Base-by-base conservation (phyloP, 2,329 filamentous ascomycete species). In the Pochonia chlamydosporia region DNA sequence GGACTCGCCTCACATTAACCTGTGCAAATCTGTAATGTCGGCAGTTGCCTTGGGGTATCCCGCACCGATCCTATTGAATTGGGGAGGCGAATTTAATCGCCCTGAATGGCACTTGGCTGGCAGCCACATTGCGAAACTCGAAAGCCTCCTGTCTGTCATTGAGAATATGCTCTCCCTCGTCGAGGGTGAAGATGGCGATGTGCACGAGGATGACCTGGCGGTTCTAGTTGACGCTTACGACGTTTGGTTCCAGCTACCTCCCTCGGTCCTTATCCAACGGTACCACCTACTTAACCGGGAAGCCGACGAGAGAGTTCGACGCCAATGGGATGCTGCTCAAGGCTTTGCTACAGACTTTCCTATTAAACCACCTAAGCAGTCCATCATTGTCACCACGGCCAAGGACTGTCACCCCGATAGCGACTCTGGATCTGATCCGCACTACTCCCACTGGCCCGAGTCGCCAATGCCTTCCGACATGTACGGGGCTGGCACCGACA, bases 21-120 rank as follows among this genome's bases (percentile, higher is more conserved):
- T 69, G 10, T 69, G 66, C 62, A 69, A 67, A 44, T 60, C 62
- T 23, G 54, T 66, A 47, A 66, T 67, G 62, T 68, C 64, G 1
- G 62, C 63, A 9, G 58, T 68, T 14, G 65, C 62, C 2, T 56
- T 66, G 6, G 66, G 67, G 1, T 69, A 68, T n/a, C 65, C 66
- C 0, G 53, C 62, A 26, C 66, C 66, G 0, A 62, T 58, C 1
- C 52, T 69, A 3, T 51, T 69, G 1, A 68, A 68, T 58, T 69
- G 67, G 67, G 46, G 59, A 3, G 56, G 63, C 43, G 66, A 68
- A 40, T 68, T 65, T 45, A 66, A 68, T 44, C 54, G 62, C 0
- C 64, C 63, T 0, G 50, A 60, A 9, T 67, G 64, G 64, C 64
- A 69, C 26, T 64, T 67, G 49, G 57, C 37, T 8, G 66, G 66